A percentile compares a stretch with the other conserved stretches of the same genome.
Conservation (phyloP, 106 monocot genomes). For the Gastrodia elata region DNA sequence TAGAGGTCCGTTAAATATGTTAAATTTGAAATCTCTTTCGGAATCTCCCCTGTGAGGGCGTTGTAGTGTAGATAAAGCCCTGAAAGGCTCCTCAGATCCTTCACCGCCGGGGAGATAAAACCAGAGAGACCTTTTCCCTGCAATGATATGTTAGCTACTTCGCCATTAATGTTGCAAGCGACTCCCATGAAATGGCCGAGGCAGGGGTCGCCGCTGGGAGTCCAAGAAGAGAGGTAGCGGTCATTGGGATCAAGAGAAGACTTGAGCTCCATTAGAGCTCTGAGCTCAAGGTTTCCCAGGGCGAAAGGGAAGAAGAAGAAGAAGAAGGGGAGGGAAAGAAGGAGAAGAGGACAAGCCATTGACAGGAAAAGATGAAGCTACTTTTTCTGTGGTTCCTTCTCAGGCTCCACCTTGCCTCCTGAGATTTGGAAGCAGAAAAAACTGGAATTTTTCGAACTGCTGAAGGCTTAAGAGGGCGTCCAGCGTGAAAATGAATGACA, state of each 20-base stretch:
- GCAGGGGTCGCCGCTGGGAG: constrained; percentile 49
- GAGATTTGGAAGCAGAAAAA: not conserved
- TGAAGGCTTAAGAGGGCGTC: not conserved
- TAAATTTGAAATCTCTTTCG: constrained; percentile 54
- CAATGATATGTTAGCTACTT: constrained; percentile 68
- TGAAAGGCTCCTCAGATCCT: constrained; percentile 28
- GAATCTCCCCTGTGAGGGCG: constrained; percentile 35
- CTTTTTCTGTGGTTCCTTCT: not conserved
- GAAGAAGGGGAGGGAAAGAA: not conserved
- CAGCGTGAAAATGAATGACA: not conserved
- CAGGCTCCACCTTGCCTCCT: not conserved
- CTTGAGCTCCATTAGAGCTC: constrained; percentile 56
- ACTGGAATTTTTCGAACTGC: not conserved
- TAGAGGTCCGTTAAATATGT: constrained; percentile 67
- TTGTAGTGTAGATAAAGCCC: constrained; percentile 71
- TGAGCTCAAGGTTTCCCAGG: constrained; percentile 25
- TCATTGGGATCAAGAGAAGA: constrained; percentile 55
- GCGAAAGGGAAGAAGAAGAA: not conserved
- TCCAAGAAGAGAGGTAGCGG: constrained; percentile 50
- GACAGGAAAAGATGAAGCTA: not conserved
- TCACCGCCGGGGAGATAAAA: constrained; percentile 35
- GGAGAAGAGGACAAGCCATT: constrained; percentile 9
- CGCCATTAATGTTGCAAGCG: constrained; percentile 58
- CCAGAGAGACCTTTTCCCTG: constrained; percentile 75
- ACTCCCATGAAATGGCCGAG: constrained; percentile 58